phyloP scores from a whole-genome alignment of 2,329 filamentous ascomycete genomes.

The Aureobasidium zeae region DNA sequence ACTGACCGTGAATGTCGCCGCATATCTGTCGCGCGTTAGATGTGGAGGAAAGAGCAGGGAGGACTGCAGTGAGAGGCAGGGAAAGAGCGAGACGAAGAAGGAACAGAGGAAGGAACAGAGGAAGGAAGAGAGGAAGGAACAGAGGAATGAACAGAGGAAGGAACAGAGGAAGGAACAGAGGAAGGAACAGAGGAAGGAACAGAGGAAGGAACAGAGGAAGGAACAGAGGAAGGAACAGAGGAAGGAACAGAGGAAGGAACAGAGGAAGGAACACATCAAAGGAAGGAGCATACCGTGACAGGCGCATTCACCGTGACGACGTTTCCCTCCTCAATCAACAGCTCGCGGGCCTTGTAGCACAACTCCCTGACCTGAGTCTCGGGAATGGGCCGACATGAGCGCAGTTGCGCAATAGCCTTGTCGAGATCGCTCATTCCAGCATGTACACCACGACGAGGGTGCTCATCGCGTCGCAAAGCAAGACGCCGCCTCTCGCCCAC shows the following conservation, averaged over 20 bases:
- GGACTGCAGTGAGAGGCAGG: not conserved
- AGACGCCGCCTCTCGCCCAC: slow-evolving; percentile 9
- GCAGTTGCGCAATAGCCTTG: slow-evolving; percentile 89
- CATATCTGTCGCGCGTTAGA: slow-evolving; percentile 56
- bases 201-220: slow-evolving; percentile 37
- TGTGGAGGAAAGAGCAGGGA: not conserved
- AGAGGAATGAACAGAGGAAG: slow-evolving; percentile 26
- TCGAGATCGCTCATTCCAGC: slow-evolving; percentile 80
- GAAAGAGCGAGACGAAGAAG: slow-evolving; percentile 19
- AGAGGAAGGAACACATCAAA: not conserved
- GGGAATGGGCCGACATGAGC: slow-evolving; percentile 90
- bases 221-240: slow-evolving; percentile 35
- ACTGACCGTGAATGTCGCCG: slow-evolving; percentile 93
- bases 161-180: not conserved
- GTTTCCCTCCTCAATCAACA: slow-evolving; percentile 95
- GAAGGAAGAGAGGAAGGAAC: slow-evolving; percentile 34
- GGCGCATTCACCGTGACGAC: slow-evolving; percentile 91
- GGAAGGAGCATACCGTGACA: slow-evolving; percentile 55
- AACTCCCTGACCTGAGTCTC: slow-evolving; percentile 92
- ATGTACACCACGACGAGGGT: not conserved
- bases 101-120: slow-evolving; percentile 38
- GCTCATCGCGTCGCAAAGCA: not conserved
- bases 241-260: slow-evolving; percentile 27
- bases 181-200: slow-evolving; percentile 18
- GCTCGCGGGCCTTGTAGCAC: slow-evolving; percentile 92